phyloP scores from a whole-genome alignment of 331 rosid species.

The Acacia pycnantha region DNA sequence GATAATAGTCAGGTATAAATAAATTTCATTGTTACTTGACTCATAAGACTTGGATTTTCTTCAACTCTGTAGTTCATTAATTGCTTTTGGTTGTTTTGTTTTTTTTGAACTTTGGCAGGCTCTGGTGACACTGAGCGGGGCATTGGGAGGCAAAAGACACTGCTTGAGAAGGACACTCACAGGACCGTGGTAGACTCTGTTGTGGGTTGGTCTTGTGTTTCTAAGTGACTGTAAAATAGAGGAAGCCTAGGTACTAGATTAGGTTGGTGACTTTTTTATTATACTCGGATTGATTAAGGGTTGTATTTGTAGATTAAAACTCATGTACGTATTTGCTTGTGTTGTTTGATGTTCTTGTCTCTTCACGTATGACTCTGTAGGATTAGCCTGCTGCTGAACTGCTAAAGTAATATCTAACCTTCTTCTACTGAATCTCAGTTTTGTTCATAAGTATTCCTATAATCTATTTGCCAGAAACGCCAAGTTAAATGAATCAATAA shows the following conservation, averaged over 20 bases:
- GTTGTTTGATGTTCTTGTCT: slow-evolving; percentile 20
- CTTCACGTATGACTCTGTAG: not conserved
- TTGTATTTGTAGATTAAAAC: slow-evolving; percentile 33
- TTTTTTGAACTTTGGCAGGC: slow-evolving; percentile 40
- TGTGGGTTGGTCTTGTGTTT: slow-evolving; percentile 15
- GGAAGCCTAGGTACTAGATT: slow-evolving; percentile 32
- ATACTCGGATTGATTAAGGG: slow-evolving; percentile 34
- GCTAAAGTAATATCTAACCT: slow-evolving; percentile 1
- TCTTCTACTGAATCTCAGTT: slow-evolving; percentile 1
- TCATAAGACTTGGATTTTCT: not conserved
- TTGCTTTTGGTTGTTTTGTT: not conserved
- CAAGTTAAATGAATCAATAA: not conserved
- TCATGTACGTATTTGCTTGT: slow-evolving; percentile 22
- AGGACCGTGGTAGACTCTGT: slow-evolving; percentile 74
- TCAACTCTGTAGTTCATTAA: not conserved
- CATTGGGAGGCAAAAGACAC: slow-evolving; percentile 50
- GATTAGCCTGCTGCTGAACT: slow-evolving; percentile 22
- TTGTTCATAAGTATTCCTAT: not conserved
- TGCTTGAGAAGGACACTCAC: slow-evolving; percentile 88
- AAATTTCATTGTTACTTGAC: not conserved
- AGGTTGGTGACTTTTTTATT: slow-evolving; percentile 36
- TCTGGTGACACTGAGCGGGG: slow-evolving; percentile 40
- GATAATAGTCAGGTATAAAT: slow-evolving; percentile 43
- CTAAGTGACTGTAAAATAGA: slow-evolving; percentile 14
- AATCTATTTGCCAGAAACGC: not conserved